These are phyloP conservation scores for Truncatella angustata DNA, from an alignment of 2,329 filamentous ascomycete species.

Conservation along the genomic window DNA sequence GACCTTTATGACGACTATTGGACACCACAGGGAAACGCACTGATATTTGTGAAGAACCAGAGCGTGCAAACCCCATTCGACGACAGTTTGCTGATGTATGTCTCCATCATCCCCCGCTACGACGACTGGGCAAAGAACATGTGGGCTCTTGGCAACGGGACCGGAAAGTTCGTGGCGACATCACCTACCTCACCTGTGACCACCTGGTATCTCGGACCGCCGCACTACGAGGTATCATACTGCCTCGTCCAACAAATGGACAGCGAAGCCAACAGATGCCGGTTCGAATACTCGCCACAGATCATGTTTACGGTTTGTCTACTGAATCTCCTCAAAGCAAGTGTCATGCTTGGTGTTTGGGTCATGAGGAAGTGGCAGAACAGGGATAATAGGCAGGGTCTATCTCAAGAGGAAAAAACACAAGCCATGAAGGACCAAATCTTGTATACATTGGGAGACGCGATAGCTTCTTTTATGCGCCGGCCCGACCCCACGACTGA, in stretches of 20 bases:
- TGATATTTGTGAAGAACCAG: constrained; percentile 17
- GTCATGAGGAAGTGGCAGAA: constrained; percentile 13
- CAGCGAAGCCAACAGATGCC: constrained; percentile 12
- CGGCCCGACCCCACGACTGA: constrained; percentile 20
- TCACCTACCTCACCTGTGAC: constrained; percentile 13
- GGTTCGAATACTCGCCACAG: constrained; percentile 21
- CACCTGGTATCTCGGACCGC: constrained; percentile 18
- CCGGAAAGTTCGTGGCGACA: not conserved
- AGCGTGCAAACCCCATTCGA: not conserved
- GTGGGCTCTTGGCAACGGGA: constrained; percentile 24
- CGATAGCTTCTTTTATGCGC: constrained; percentile 25
- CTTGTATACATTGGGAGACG: constrained; percentile 26
- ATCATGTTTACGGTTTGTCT: constrained; percentile 18
- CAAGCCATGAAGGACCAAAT: constrained; percentile 2
- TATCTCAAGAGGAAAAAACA: not conserved
- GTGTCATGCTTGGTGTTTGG: constrained; percentile 19
- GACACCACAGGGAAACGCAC: constrained; percentile 15
- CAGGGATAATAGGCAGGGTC: not conserved
- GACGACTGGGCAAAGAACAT: constrained; percentile 25
- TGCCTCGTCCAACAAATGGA: constrained; percentile 21
- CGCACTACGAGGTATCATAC: constrained; percentile 19
- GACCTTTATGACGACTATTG: constrained; percentile 19
- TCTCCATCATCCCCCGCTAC: constrained; percentile 14
- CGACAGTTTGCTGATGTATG: constrained; percentile 19
- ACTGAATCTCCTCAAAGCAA: constrained; percentile 21